Evolutionary conservation across 176 grass and related monocot species (phyloP).

Genomic region (Avena atlantica): DNA sequence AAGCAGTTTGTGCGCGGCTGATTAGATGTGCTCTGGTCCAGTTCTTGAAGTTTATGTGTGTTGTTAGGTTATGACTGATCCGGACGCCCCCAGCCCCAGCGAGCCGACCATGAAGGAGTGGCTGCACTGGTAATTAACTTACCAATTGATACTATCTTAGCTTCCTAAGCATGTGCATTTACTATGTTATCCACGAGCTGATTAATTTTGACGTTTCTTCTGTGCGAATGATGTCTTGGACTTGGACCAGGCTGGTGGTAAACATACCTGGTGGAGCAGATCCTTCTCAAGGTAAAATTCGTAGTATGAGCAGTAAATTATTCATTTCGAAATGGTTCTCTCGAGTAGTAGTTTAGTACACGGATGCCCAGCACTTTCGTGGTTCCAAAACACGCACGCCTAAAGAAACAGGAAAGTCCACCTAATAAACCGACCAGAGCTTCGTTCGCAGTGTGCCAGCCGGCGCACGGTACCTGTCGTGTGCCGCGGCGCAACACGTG

Average conservation of each 20-base stretch:
- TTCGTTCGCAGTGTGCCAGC: neutral
- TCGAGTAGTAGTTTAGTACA: neutral
- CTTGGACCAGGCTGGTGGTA: slow-evolving; percentile 67
- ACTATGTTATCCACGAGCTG: neutral
- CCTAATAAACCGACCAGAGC: neutral
- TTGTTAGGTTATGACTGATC: slow-evolving; percentile 73
- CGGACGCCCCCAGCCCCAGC: slow-evolving; percentile 85
- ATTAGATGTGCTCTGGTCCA: neutral
- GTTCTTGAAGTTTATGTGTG: neutral
- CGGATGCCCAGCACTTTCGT: no score
- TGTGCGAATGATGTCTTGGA: neutral
- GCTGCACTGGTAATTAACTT: slow-evolving; percentile 71
- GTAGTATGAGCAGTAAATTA: neutral
- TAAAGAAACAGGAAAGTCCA: no score
- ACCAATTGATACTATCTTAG: neutral
- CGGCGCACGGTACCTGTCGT: slow-evolving; percentile 18
- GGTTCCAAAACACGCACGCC: no score
- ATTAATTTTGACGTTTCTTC: neutral
- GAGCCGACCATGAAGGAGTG: slow-evolving; percentile 76
- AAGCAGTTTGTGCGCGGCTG: neutral
- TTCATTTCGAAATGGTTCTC: neutral
- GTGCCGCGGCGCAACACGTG: neutral
- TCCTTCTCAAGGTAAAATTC: slow-evolving; percentile 69
- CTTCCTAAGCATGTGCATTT: neutral
- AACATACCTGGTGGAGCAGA: slow-evolving; percentile 87